phyloP scores from a whole-genome alignment of 1,139 yeast genomes.

The Wickerhamomyces sp. region DNA sequence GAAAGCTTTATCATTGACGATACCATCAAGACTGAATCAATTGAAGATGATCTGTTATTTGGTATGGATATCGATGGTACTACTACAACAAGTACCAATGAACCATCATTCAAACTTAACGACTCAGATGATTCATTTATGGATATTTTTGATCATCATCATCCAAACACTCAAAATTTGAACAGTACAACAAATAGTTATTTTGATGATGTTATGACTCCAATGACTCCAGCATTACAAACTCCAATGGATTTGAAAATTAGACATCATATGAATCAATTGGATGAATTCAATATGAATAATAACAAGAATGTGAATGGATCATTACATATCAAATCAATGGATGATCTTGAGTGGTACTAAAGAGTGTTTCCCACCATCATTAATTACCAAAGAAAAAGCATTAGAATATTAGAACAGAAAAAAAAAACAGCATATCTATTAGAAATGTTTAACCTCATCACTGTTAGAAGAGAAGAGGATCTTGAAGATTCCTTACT shows the following conservation, averaged over 20 bases:
- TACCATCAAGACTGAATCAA: background rate
- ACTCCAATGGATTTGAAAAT: constrained; percentile 5
- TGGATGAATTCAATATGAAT: background rate
- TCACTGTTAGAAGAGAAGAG: background rate
- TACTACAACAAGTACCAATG: background rate
- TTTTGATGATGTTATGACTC: constrained; percentile 4
- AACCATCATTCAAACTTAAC: constrained; percentile 1
- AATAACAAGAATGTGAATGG: background rate
- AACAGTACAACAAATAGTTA: background rate
- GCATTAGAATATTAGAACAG: background rate
- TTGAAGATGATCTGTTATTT: constrained; percentile 10
- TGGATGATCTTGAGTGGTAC: background rate
- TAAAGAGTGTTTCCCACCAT: background rate
- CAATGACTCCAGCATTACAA: constrained; percentile 9
- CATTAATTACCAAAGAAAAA: too few relatives aligned
- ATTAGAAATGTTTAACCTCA: too few relatives aligned
- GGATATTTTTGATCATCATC: constrained; percentile 6
- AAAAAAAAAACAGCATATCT: too few relatives aligned
- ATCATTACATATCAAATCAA: background rate
- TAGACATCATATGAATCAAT: background rate
- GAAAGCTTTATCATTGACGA: constrained; percentile 6
- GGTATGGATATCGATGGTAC: constrained; percentile 10
- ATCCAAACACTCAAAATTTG: background rate
- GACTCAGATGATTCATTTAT: constrained; percentile 1
- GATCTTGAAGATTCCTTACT: background rate